Percentiles rank a stretch among this genome's conserved stretches.
Conservation (phyloP, 1,284 basidiomycete species). For the Tremellales sp. region DNA sequence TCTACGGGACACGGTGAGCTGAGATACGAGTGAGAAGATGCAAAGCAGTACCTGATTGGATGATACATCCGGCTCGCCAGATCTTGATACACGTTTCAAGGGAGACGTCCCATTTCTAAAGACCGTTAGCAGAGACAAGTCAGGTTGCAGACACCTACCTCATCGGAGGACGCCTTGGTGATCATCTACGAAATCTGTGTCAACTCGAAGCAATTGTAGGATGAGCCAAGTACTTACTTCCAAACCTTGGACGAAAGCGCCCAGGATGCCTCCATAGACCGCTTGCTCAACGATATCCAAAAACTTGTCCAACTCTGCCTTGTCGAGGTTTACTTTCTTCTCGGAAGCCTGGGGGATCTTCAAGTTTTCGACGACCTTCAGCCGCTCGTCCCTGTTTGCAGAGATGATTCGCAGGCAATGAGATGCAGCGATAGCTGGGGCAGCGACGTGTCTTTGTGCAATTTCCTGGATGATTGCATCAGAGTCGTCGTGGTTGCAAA, state of each 20-base stretch:
- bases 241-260: slow-evolving; percentile 38
- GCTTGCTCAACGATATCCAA: slow-evolving; percentile 27
- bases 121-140: background rate
- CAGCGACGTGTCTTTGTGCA: slow-evolving; percentile 33
- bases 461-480: slow-evolving; percentile 19
- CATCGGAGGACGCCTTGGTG: slow-evolving; percentile 32
- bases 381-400: slow-evolving; percentile 28
- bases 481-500: background rate
- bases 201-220: background rate
- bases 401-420: slow-evolving; percentile 41
- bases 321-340: slow-evolving; percentile 4
- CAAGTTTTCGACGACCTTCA: slow-evolving; percentile 25
- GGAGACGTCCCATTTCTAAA: slow-evolving; percentile 33
- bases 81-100: slow-evolving; percentile 31
- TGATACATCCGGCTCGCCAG: slow-evolving; percentile 43
- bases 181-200: slow-evolving; percentile 23
- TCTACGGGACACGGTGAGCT: slow-evolving; percentile 8
- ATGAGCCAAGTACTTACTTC: slow-evolving; percentile 18
- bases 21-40: background rate
- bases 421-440: slow-evolving; percentile 35
- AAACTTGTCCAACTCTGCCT: slow-evolving; percentile 18
- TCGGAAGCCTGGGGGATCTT: slow-evolving; percentile 21
- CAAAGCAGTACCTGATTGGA: slow-evolving; percentile 24
- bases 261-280: slow-evolving; percentile 33
- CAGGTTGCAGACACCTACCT: slow-evolving; percentile 11